These are phyloP conservation scores for Colletotrichum sp. DNA, from an alignment of 2,329 filamentous ascomycete species.

Conservation along the genomic window DNA sequence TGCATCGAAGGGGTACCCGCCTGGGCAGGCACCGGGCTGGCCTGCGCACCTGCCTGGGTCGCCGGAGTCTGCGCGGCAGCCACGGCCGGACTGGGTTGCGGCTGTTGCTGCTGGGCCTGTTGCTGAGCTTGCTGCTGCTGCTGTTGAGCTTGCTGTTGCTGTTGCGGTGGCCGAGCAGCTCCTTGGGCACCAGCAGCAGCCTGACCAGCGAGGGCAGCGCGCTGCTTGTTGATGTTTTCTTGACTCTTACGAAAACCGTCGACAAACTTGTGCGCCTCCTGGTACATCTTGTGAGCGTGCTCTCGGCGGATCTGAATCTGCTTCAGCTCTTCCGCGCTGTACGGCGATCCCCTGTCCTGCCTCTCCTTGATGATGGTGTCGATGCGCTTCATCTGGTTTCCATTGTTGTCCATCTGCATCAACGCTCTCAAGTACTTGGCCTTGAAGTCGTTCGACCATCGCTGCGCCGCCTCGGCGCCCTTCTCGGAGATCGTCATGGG, in stretches of 20 bases:
- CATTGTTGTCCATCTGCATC: slow-evolving; percentile 53
- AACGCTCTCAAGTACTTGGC: slow-evolving; percentile 53
- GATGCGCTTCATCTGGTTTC: slow-evolving; percentile 43
- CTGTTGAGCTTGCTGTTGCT: slow-evolving; percentile 24
- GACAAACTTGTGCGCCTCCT: slow-evolving; percentile 53
- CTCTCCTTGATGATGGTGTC: slow-evolving; percentile 49
- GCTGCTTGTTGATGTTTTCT: slow-evolving; percentile 31
- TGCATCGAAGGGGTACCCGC: slow-evolving; percentile 14
- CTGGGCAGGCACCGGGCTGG: slow-evolving; percentile 5
- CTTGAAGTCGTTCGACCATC: slow-evolving; percentile 55
- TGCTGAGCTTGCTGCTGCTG: slow-evolving; percentile 24
- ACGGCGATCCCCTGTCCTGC: slow-evolving; percentile 44
- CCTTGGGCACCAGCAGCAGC: slow-evolving; percentile 18
- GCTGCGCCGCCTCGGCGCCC: slow-evolving; percentile 44
- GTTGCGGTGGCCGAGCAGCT: slow-evolving; percentile 16
- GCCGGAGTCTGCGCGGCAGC: slow-evolving; percentile 6
- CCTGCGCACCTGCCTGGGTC: slow-evolving; percentile 29
- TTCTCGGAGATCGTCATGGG: slow-evolving; percentile 47
- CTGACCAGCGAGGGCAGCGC: slow-evolving; percentile 26
- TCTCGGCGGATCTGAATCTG: slow-evolving; percentile 49
- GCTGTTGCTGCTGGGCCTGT: slow-evolving; percentile 28
- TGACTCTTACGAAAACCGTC: slow-evolving; percentile 53
- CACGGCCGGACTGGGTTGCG: slow-evolving; percentile 25
- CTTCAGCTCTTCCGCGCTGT: slow-evolving; percentile 53
- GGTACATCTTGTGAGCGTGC: slow-evolving; percentile 47